phyloP scores from a whole-genome alignment of 2,329 filamentous ascomycete genomes.

The Sporothrix globosa region DNA sequence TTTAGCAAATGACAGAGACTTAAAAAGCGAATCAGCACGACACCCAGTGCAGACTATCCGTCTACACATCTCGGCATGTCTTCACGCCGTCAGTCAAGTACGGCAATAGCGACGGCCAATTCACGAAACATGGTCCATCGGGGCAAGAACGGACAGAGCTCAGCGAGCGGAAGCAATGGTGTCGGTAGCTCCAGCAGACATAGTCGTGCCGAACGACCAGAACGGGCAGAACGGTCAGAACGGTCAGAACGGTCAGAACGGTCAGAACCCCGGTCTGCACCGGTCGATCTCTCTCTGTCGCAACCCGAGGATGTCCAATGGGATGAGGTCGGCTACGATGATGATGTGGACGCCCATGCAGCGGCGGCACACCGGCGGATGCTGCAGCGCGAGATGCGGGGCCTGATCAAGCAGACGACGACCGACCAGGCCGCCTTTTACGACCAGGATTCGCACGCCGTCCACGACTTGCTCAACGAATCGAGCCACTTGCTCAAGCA shows the following conservation, averaged over 20 bases:
- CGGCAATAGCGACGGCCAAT: not conserved
- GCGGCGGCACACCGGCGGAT: conserved; percentile 71
- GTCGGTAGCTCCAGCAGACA: not conserved
- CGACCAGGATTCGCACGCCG: conserved; percentile 63
- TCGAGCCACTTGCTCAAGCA: conserved; percentile 67
- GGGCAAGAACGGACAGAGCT: not conserved
- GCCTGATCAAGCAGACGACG: conserved; percentile 59
- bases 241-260: not conserved
- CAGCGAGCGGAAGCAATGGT: not conserved
- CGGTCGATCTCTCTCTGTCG: conserved; percentile 39
- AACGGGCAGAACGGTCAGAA: not conserved
- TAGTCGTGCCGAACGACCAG: not conserved
- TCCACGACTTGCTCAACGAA: conserved; percentile 66
- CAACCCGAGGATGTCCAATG: conserved; percentile 32
- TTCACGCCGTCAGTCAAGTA: not conserved
- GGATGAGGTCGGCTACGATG: conserved; percentile 43
- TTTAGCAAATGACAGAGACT: not conserved
- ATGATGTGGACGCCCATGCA: conserved; percentile 81
- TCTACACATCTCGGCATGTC: not conserved
- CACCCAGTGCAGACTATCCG: not conserved
- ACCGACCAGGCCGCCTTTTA: conserved; percentile 72
- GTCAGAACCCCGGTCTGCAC: conserved; percentile 3
- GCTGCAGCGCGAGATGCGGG: conserved; percentile 52
- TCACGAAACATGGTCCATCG: not conserved
- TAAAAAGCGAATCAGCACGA: not conserved